Evolutionary conservation across 2,329 filamentous ascomycete genomes (phyloP), one percentile per base, ranked within the genome.

Genomic region (Aaosphaeria pasadenensis): DNA sequence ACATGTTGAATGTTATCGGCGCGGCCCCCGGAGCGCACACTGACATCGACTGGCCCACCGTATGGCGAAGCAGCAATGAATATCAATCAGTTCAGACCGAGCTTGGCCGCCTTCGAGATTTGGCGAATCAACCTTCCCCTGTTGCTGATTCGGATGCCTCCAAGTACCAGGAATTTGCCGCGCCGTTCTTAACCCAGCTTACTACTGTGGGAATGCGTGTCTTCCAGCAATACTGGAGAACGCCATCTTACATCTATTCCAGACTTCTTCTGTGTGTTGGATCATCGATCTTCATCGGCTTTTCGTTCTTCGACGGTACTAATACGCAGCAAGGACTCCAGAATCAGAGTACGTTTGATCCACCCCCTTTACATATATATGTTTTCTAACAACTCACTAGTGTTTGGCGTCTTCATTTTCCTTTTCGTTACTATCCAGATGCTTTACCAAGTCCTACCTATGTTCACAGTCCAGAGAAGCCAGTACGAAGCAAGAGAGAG

Each of bases 1-100:
- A 83, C 80, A 89, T 90, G 86, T 62, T 77, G 35, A 72, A 76
- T 50, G 71, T 76, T 29, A 48, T 48, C 17, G 43, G 47, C 17
- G 42, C 46, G 4, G 42, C 46, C 6, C 46, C 46, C 7, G 38
- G 42, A 29, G 43, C 43, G 30, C 43, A 46, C 24, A 49, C 47
- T 6, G 39, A 46, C 36, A 46, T 45, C 7, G 48, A 50, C 38
- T 50, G 48, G 48, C 44, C 46, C 6, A 7, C 29, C 6, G 46
- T 48, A 13, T 51, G 49, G 49, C n/a, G 36, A 29, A 28, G 33
- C 28, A 48, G 45, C 45, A 35, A 42, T 11, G 42, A 45, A 31
- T 33, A 40, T 9, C 7, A 38, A 7, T n/a, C 30, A 11, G 43
- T 48, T 6, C 17, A 24, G 29, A 13, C 24, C 5, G 33, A 40